Base-by-base conservation (phyloP, 345 rosid species). In the Microthlaspi erraticum region DNA sequence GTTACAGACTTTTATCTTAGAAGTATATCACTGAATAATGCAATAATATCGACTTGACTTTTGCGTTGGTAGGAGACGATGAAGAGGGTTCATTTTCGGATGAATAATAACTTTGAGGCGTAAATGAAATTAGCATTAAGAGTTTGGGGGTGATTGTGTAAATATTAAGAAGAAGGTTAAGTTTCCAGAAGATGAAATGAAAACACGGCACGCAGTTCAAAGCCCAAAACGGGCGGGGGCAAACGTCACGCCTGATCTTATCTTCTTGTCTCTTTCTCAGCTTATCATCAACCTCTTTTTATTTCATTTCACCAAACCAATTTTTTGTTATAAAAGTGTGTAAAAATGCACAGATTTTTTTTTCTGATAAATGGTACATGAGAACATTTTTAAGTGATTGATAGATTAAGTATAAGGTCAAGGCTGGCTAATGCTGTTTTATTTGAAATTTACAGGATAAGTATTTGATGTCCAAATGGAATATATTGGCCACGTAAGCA, bases 201-300 rank as follows among this genome's bases (percentile, higher is more conserved):
- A 46, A 19, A 66, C 52, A 65, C 66, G 77, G 78, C 78, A 74
- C 78, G 57, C 68, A 68, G 0, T 43, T 68, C 69, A 68, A 74
- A 68, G 69, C 29, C 63, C 50, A 74, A 51, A 42, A 59, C 73
- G 68, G 78, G 62, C 56, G 78, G 68, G 72, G 31, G 16, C 41
- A 60, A 45, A 60, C 78, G 72, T 66, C 68, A 68, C 58, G 69
- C 64, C 63, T 43, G 36, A 74, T 60, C 73, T 68, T 68, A 74
- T 74, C 73, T 48, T 50, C 53, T 49, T 39, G 31, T 37, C 34
- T 20, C 52, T 10, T 31, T 9, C 16, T 37, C 59, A 44, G 10
- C 23, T 70, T 60, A 29, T 45, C 2, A 12, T 51, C 36, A 52
- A 3, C 1, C 1, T 9, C 13, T 20, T 36, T 6, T 2, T 71